These are phyloP conservation scores for Yamadazyma siamensis DNA, from an alignment of 1,139 yeast species.

Conservation along the genomic window DNA sequence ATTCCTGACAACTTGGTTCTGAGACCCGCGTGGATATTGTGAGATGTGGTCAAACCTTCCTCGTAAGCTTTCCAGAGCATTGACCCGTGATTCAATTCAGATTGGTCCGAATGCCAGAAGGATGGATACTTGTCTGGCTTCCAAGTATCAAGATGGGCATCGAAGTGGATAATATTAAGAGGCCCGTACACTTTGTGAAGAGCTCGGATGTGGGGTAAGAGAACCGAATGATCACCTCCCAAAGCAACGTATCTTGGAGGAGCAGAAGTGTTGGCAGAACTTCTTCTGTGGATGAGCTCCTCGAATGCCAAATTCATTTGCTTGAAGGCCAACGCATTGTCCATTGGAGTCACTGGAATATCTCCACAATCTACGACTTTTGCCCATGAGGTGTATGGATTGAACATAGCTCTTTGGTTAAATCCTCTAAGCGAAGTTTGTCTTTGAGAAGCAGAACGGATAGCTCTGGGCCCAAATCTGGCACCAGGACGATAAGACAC, in stretches of 20 bases:
- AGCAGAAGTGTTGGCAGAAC: slow-evolving; percentile 17
- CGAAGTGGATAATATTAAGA: slow-evolving; percentile 68
- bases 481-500: slow-evolving; percentile 75
- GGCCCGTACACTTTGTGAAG: slow-evolving; percentile 58
- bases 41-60: slow-evolving; percentile 57
- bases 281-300: slow-evolving; percentile 43
- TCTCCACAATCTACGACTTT: slow-evolving; percentile 75
- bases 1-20: slow-evolving; percentile 65
- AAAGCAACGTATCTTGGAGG: slow-evolving; percentile 66
- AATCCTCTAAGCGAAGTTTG: slow-evolving; percentile 65
- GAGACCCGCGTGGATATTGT: slow-evolving; percentile 69
- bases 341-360: slow-evolving; percentile 77
- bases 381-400: slow-evolving; percentile 71
- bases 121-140: slow-evolving; percentile 63
- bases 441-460: slow-evolving; percentile 70
- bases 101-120: slow-evolving; percentile 65
- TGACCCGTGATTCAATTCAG: slow-evolving; percentile 72
- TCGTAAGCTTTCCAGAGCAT: slow-evolving; percentile 76
- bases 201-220: slow-evolving; percentile 68
- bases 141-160: slow-evolving; percentile 82
- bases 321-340: slow-evolving; percentile 60
- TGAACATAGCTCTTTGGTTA: slow-evolving; percentile 60
- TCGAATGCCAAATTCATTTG: slow-evolving; percentile 71
- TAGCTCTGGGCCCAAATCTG: slow-evolving; percentile 76
- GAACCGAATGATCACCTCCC: slow-evolving; percentile 78